phyloP scores from a whole-genome alignment of 305 asterid genomes.

The Fraxinus sp. region DNA sequence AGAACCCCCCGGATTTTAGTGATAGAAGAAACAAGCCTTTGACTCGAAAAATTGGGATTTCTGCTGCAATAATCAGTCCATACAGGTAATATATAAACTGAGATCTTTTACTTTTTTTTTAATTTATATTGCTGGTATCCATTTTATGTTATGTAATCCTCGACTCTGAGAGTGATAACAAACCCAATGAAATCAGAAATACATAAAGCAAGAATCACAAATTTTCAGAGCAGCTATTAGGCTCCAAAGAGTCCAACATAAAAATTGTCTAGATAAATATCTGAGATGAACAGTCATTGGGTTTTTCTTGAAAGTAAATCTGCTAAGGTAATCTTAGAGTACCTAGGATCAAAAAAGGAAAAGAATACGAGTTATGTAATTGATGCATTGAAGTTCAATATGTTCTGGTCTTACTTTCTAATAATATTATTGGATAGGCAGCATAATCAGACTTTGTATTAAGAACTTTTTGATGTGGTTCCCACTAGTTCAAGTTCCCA shows the following conservation, averaged over 20 bases:
- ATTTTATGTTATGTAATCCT: background rate
- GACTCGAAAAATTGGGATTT: constrained; percentile 74
- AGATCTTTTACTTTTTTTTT: background rate
- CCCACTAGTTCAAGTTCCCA: background rate
- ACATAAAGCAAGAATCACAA: background rate
- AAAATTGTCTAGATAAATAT: background rate
- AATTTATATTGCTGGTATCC: background rate
- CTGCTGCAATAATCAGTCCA: constrained; percentile 84
- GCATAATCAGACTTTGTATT: background rate
- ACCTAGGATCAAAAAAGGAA: background rate
- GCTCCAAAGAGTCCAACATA: background rate
- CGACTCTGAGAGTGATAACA: background rate
- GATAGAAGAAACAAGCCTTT: constrained; percentile 75
- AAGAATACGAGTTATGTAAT: background rate
- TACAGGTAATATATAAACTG: constrained; percentile 51
- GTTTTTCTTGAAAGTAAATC: background rate
- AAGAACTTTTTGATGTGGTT: background rate
- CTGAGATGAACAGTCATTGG: background rate
- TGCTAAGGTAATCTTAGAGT: background rate
- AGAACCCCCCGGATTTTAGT: constrained; percentile 68
- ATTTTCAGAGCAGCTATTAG: background rate
- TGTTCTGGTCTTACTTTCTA: background rate
- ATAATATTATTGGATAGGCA: background rate
- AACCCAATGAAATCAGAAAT: background rate
- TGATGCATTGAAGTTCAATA: background rate